These are phyloP conservation scores for Cucurbita maxima DNA, from an alignment of 306 rosid species.

Conservation along the genomic window DNA sequence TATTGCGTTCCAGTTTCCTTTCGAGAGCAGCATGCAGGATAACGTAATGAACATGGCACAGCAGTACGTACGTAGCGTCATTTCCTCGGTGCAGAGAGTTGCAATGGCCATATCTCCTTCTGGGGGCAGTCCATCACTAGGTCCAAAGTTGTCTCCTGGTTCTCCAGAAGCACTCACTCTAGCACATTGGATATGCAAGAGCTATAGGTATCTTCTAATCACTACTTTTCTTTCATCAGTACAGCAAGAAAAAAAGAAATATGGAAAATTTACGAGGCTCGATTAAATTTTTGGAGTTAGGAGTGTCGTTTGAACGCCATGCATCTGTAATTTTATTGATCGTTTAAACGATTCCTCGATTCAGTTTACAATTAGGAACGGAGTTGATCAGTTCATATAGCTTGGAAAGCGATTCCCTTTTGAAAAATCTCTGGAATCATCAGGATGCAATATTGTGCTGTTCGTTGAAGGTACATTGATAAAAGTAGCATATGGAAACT, in stretches of 20 bases:
- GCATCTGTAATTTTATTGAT: neutral
- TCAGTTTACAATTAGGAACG: conserved; percentile 54
- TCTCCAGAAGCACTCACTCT: conserved; percentile 40
- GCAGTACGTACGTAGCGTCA: conserved; percentile 73
- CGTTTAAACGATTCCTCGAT: neutral
- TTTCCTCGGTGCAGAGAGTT: conserved; percentile 88
- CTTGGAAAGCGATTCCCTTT: conserved; percentile 37
- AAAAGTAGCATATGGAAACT: neutral
- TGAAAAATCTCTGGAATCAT: conserved; percentile 81
- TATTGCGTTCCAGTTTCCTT: conserved; percentile 93
- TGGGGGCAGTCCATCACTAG: conserved; percentile 42
- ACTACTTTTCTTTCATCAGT: neutral
- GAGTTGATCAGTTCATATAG: conserved; percentile 59
- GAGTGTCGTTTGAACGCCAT: neutral
- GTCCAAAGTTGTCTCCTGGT: conserved; percentile 58
- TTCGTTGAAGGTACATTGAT: conserved; percentile 46
- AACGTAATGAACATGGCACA: conserved; percentile 79
- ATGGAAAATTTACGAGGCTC: neutral
- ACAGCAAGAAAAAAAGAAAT: neutral
- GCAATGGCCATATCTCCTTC: conserved; percentile 90
- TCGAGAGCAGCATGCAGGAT: conserved; percentile 64
- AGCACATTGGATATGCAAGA: conserved; percentile 69
- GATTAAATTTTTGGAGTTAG: neutral
- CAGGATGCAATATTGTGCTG: conserved; percentile 89
- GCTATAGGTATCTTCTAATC: conserved; percentile 46